phyloP scores from a whole-genome alignment of 352 stramenopile genomes.

The Pythium folliculosum region DNA sequence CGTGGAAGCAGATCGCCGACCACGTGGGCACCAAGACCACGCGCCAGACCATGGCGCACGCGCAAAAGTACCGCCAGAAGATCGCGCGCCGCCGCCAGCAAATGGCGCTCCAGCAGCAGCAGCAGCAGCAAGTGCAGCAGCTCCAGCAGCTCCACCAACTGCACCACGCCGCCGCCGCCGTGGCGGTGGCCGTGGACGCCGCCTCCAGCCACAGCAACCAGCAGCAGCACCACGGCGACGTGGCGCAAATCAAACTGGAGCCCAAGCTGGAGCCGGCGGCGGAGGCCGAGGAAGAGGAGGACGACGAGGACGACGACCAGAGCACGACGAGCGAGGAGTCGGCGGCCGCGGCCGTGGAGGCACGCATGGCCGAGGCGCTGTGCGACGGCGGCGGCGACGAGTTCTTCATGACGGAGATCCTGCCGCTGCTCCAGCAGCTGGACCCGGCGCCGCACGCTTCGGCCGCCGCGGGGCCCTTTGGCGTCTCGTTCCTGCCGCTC shows the following conservation, averaged over 20 bases:
- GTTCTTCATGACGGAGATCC: constrained; percentile 42
- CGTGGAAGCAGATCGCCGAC: constrained; percentile 88
- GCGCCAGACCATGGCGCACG: constrained; percentile 93
- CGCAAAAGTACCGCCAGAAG: constrained; percentile 86
- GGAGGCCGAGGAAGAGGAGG: constrained; percentile 3
- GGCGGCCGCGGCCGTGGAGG: constrained; percentile 19
- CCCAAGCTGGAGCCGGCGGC: background rate
- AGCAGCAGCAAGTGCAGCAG: constrained; percentile 23
- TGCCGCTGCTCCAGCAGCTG: constrained; percentile 37
- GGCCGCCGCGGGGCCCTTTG: background rate
- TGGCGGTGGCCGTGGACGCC: background rate
- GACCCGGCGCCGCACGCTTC: constrained; percentile 22
- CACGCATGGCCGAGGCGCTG: constrained; percentile 19
- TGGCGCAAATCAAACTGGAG: constrained; percentile 4
- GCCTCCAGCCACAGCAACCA: background rate
- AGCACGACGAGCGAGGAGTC: constrained; percentile 25
- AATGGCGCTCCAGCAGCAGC: constrained; percentile 19
- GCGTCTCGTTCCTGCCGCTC: constrained; percentile 15
- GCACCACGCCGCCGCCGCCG: constrained; percentile 7
- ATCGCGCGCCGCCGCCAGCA: constrained; percentile 70
- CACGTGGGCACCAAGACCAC: constrained; percentile 87
- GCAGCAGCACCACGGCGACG: background rate
- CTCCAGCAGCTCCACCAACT: constrained; percentile 22
- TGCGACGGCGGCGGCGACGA: constrained; percentile 25
- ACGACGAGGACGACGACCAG: constrained; percentile 25